A percentile compares a stretch with the other conserved stretches of the same genome.
These are phyloP conservation scores for Carnegiea gigantea DNA, from an alignment of 179 eudicot genomes.

Conservation along the genomic window DNA sequence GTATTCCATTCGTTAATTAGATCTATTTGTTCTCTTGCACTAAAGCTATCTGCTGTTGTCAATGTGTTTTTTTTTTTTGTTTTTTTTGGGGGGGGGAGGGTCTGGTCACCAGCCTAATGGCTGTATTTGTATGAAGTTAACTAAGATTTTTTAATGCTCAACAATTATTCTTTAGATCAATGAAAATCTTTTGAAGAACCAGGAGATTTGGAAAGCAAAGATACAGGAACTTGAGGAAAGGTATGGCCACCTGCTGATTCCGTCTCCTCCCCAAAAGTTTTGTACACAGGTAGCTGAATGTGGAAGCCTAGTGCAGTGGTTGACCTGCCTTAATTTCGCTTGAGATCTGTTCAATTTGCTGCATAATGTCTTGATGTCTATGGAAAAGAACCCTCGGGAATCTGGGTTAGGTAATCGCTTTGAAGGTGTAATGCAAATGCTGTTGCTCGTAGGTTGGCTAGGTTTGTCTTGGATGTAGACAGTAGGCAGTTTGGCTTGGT, in stretches of 20 bases:
- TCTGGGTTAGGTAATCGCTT: neutral
- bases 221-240: slow-evolving; percentile 61
- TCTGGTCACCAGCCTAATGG: neutral
- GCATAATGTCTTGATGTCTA: neutral
- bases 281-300: neutral
- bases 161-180: slow-evolving; percentile 54
- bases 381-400: neutral
- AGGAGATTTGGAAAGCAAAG: slow-evolving; percentile 70
- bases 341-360: neutral
- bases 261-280: neutral
- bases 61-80: neutral
- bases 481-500: no score
- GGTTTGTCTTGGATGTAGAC: no score
- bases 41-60: neutral
- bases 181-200: slow-evolving; percentile 70
- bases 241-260: slow-evolving; percentile 31
- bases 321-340: neutral
- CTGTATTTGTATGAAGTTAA: slow-evolving; percentile 3
- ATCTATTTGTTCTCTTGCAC: neutral
- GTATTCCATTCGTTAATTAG: neutral
- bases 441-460: no score
- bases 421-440: neutral
- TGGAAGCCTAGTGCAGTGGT: neutral
- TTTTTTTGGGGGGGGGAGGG: neutral
- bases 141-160: neutral